A percentile compares a stretch with the other conserved stretches of the same genome.
Conservation (phyloP, 176 grass and related monocot species). For the Areca catechu region DNA sequence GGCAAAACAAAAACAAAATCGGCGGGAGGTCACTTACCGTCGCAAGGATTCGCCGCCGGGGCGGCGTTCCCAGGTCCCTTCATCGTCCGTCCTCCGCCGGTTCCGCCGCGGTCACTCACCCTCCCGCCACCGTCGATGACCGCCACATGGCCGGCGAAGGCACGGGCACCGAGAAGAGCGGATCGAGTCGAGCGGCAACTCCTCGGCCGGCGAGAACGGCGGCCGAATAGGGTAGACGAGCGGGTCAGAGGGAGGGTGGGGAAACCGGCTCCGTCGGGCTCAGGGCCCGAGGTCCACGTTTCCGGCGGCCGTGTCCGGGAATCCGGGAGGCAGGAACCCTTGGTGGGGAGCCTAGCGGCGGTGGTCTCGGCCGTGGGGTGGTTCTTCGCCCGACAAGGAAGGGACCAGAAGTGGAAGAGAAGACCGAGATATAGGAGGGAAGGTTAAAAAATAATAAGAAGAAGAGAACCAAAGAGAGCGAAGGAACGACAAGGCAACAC, state of each 20-base stretch:
- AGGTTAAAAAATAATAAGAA: conserved; percentile 9
- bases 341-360: not conserved
- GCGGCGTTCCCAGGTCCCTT: conserved; percentile 13
- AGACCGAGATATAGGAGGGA: conserved; percentile 2
- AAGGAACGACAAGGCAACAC: not conserved
- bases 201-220: too few species aligned
- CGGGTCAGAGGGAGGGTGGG: too few species aligned
- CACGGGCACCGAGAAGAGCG: too few species aligned
- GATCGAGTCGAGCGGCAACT: too few species aligned
- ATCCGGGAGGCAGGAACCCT: not conserved
- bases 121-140: too few species aligned
- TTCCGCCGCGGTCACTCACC: not conserved
- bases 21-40: conserved; percentile 24
- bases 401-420: conserved; percentile 23
- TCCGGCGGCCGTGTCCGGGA: too few species aligned
- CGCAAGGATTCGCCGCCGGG: conserved; percentile 9
- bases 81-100: not conserved
- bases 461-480: conserved; percentile 9
- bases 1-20: too few species aligned
- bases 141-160: too few species aligned
- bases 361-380: not conserved
- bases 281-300: too few species aligned
- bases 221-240: not conserved
- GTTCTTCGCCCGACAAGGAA: conserved; percentile 25
- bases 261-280: too few species aligned